Base-by-base conservation (phyloP, 1,284 basidiomycete species). In the Moniliella sp. region DNA sequence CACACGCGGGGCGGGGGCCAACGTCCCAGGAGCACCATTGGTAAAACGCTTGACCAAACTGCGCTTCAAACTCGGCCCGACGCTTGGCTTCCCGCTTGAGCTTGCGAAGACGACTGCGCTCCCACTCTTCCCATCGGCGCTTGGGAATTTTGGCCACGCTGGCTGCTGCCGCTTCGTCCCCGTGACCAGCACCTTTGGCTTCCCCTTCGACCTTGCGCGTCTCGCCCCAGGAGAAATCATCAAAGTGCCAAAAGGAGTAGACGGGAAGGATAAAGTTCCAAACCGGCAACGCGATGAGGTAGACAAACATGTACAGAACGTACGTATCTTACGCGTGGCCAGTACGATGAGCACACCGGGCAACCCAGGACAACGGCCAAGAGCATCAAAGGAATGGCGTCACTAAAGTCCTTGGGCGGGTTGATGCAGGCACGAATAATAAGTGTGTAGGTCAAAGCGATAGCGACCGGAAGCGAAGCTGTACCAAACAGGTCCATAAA, bases 61-160 rank as follows among this genome's bases (percentile, higher is more conserved):
- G 51, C 19, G 39, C 32, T 34, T 57, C 52, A 23, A 59, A 23
- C 11, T 57, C 56, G 18, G 40, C 28, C 15, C 56, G 41, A 30
- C 84, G 69, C 48, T 76, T 73, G 54, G 91, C 84, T 52, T 93
- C 86, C 3, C 91, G 74, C 45, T 73, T 75, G 27, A 84, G 50
- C 64, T 94, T 94, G 39, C 86, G 77, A 32, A 94, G 66, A 19
- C 88, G 71, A n/a, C 81, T 88, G 25, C 84, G 74, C 61, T 99
- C 91, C 91, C 91, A 99, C 53, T 97, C 91, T 63, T 97, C 86
- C 91, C 91, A 99, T 35, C 86, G 70, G 23, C 91, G 74, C 52
- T 94, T 65, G 0, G 91, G 84, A 15, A 97, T 73, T 0, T 69
- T 71, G 26, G 67, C 64, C 1, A 70, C 73, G 28, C 70, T 66